Percentiles rank a stretch among this genome's conserved stretches.
Evolutionary conservation across 345 rosid species (phyloP).

Genomic region (Barbarea vulgaris): DNA sequence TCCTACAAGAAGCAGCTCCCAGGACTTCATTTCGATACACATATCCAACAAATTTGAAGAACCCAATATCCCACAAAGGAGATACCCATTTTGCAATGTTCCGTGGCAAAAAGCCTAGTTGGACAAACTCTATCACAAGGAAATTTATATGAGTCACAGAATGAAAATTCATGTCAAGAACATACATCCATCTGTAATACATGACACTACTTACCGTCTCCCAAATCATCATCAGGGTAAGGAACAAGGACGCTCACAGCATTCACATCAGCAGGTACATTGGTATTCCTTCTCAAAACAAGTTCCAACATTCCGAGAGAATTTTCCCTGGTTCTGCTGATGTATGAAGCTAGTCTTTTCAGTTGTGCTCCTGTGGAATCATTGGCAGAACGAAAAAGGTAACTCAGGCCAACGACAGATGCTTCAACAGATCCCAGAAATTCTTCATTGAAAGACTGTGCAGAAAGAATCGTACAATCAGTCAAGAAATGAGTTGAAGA

Average conservation of each 20-base stretch:
- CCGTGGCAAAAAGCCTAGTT: conserved; percentile 86
- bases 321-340: conserved; percentile 55
- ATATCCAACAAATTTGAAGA: conserved; percentile 73
- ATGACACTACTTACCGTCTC: conserved; percentile 51
- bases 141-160: background rate
- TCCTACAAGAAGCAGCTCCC: conserved; percentile 70
- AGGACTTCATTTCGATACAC: conserved; percentile 74
- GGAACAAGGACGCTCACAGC: conserved; percentile 79
- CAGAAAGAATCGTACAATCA: conserved; percentile 13
- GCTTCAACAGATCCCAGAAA: conserved; percentile 71
- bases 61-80: conserved; percentile 83
- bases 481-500: conserved; percentile 17
- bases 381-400: conserved; percentile 61
- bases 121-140: conserved; percentile 58
- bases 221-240: conserved; percentile 54
- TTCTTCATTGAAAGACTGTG: conserved; percentile 40
- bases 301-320: conserved; percentile 63
- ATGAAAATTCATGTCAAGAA: conserved; percentile 21
- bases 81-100: conserved; percentile 86
- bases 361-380: conserved; percentile 71
- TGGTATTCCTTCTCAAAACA: conserved; percentile 76
- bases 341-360: conserved; percentile 67
- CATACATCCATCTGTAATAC: conserved; percentile 4
- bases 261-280: conserved; percentile 69
- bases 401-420: conserved; percentile 85